phyloP scores from a whole-genome alignment of 768 basidiomycete genomes.

The Auricularia sp. region DNA sequence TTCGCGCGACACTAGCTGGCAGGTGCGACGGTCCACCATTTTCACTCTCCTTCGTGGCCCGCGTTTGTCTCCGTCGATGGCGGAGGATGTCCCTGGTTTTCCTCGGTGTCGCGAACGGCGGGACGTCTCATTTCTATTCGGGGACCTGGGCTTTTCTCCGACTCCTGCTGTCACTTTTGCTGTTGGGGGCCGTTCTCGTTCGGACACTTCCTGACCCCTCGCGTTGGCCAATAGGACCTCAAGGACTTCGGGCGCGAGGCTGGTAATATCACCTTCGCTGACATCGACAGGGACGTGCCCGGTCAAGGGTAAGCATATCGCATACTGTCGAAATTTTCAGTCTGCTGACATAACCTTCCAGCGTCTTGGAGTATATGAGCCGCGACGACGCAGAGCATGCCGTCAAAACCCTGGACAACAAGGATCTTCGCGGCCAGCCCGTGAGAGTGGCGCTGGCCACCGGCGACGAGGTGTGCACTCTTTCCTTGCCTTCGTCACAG shows the following conservation, averaged over 20 bases:
- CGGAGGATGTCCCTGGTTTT: background rate
- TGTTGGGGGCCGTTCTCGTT: constrained; percentile 3
- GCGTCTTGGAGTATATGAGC: constrained; percentile 83
- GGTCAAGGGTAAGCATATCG: constrained; percentile 67
- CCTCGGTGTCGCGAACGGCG: background rate
- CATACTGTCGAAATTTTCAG: background rate
- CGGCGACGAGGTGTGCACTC: constrained; percentile 16
- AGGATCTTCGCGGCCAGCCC: constrained; percentile 75
- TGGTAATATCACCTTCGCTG: constrained; percentile 87
- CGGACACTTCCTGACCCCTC: constrained; percentile 5
- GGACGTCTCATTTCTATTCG: background rate
- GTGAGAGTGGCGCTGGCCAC: constrained; percentile 58
- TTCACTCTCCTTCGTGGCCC: constrained; percentile 11
- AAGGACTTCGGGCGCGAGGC: constrained; percentile 96
- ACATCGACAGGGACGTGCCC: constrained; percentile 79
- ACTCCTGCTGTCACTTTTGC: background rate
- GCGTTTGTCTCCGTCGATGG: constrained; percentile 11
- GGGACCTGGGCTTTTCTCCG: background rate
- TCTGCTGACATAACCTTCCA: constrained; percentile 20
- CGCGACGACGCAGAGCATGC: constrained; percentile 90
- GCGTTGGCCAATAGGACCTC: constrained; percentile 54
- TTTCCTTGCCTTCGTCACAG: constrained; percentile 5
- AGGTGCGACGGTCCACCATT: constrained; percentile 59
- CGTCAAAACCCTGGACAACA: constrained; percentile 76
- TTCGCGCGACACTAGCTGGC: constrained; percentile 94